phyloP scores from a whole-genome alignment of 1,139 yeast genomes.

The Protomyces macrosporus region DNA sequence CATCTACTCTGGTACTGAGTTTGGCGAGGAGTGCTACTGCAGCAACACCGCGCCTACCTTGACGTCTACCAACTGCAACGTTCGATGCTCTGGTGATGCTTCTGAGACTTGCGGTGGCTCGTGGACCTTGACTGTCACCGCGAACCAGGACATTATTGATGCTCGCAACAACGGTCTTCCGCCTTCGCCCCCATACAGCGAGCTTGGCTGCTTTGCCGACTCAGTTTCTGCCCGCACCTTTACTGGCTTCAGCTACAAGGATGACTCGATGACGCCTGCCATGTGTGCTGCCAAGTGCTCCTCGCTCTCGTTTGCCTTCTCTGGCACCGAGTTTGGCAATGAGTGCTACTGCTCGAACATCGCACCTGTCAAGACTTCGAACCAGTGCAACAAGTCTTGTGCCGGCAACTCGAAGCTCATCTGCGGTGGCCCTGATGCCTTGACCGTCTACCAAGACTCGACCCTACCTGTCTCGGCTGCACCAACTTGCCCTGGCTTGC shows the following conservation, averaged over 20 bases:
- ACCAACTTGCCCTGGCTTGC: neutral
- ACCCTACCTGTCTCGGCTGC: neutral
- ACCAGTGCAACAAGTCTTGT: slow-evolving; percentile 12
- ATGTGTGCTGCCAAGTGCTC: slow-evolving; percentile 14
- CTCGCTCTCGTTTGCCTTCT: neutral
- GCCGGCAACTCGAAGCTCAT: slow-evolving; percentile 32
- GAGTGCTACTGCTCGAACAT: slow-evolving; percentile 18
- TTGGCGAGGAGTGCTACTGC: slow-evolving; percentile 15
- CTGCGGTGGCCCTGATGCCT: neutral
- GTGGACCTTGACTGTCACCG: neutral
- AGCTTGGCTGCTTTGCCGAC: slow-evolving; percentile 13
- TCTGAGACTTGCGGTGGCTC: slow-evolving; percentile 12
- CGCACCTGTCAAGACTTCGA: slow-evolving; percentile 3
- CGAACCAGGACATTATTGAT: neutral
- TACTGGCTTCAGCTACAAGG: slow-evolving; percentile 14
- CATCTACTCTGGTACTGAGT: slow-evolving; percentile 1
- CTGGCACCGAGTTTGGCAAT: slow-evolving; percentile 19
- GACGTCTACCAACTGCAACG: neutral
- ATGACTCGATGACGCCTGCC: slow-evolving; percentile 15
- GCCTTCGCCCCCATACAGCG: neutral
- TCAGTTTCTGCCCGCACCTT: slow-evolving; percentile 1
- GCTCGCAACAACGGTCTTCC: neutral
- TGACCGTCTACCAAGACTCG: neutral
- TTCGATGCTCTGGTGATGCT: slow-evolving; percentile 7
- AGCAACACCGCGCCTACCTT: neutral